Percentiles rank a stretch among this genome's conserved stretches.
Conservation (phyloP, 2,329 filamentous ascomycete species). For the Aspergillus spinulosporus region DNA sequence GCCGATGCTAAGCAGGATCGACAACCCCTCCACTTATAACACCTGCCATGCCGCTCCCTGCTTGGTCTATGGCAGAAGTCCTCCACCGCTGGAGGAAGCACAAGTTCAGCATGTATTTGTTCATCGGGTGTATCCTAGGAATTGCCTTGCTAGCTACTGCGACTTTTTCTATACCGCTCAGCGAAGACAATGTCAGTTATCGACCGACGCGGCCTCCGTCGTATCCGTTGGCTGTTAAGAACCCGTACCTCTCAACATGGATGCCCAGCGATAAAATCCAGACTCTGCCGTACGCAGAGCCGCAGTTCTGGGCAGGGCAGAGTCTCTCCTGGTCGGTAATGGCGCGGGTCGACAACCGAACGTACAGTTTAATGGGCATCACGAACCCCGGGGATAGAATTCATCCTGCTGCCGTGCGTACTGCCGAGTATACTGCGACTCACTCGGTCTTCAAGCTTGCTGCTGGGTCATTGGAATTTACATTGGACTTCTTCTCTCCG, state of each 20-base stretch:
- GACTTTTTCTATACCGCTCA: constrained; percentile 19
- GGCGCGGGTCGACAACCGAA: constrained; percentile 42
- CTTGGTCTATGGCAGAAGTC: neutral
- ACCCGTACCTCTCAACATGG: constrained; percentile 48
- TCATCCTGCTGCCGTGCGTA: constrained; percentile 35
- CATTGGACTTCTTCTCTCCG: constrained; percentile 49
- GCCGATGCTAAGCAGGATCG: constrained; percentile 7
- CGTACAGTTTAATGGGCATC: constrained; percentile 47
- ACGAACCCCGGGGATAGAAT: constrained; percentile 29
- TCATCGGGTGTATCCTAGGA: constrained; percentile 21
- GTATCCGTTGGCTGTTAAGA: constrained; percentile 47
- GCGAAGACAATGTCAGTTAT: constrained; percentile 20
- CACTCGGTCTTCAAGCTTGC: constrained; percentile 44
- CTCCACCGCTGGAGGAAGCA: neutral
- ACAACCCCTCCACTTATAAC: constrained; percentile 4
- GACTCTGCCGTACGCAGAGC: constrained; percentile 38
- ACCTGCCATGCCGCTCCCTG: neutral
- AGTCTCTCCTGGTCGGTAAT: constrained; percentile 46
- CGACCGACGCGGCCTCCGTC: constrained; percentile 41
- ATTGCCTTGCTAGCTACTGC: constrained; percentile 26
- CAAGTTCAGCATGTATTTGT: constrained; percentile 14
- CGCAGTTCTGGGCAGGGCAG: constrained; percentile 48
- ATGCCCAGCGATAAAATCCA: constrained; percentile 43
- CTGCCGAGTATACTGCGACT: constrained; percentile 44
- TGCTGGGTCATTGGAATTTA: constrained; percentile 38